Base-by-base conservation (phyloP, 345 rosid genomes). In the Hibiscus tridactylites region DNA sequence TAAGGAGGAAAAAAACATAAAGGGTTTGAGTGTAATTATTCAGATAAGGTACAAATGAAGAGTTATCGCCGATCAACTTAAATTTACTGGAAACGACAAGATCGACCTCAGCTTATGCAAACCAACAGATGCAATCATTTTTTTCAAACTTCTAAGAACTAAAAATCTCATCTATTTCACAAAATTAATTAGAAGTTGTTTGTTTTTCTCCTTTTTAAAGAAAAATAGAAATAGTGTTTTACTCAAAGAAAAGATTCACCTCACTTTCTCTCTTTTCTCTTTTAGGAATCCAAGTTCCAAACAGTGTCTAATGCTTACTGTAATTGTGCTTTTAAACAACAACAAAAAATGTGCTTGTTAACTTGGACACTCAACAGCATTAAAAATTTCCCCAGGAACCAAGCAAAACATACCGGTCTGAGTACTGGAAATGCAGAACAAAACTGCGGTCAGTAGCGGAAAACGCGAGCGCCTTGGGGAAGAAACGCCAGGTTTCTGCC, bases 401-500 rank as follows among this genome's bases (percentile, higher is more conserved):
- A 80, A 73, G n/a, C 75, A 68, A 6, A 31, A 37, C 74, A 28
- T 71, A 78, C 80, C 79, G 64, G 73, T 57, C 57, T 54, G 68
- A 69, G 70, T 26, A 28, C 3, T 9, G 72, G 60, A 61, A 82
- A 78, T 72, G 78, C 72, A 69, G 81, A 17, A 42, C 44, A 61
- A 31, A 46, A 53, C 71, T 50, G 65, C 33, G 26, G 54, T 53
- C 70, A 68, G 59, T 66, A 50, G 59, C 72, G 67, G 72, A 57
- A 73, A 50, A 73, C 60, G 11, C 19, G 17, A 52, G 39, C 15
- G 31, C 37, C 65, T 13, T n/a, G 24, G 68, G 24, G 54, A 15
- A 26, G 61, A n/a, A 59, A 54, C 35, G 17, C 58, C 37, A 60
- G 9, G 82, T 82, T 84, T 74, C 83, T 76, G 82, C 73, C 78